phyloP scores from a whole-genome alignment of 306 rosid species.

The Datisca glomerata region DNA sequence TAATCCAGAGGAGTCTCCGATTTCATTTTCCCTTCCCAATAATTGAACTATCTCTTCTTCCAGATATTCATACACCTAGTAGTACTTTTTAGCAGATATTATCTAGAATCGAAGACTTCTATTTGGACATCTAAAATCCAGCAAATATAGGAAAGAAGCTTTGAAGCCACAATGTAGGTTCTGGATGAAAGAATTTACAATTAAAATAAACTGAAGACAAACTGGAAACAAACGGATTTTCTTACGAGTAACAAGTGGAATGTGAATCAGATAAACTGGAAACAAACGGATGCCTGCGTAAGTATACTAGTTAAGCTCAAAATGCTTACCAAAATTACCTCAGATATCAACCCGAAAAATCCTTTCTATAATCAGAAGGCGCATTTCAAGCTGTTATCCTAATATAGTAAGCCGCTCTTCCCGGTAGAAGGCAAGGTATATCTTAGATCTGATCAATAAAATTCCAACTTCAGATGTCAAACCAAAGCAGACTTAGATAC shows the following conservation, averaged over 20 bases:
- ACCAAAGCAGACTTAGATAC: conserved; percentile 22
- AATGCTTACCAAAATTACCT: conserved; percentile 17
- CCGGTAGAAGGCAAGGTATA: conserved; percentile 19
- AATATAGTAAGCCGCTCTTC: conserved; percentile 10
- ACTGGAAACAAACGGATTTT: too few relatives aligned
- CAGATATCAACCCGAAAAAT: conserved; percentile 47
- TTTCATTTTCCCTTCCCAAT: conserved; percentile 55
- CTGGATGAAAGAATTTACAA: conserved; percentile 1
- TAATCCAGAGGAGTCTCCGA: conserved; percentile 76
- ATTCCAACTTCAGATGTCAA: conserved; percentile 25
- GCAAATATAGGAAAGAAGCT: conserved; percentile 3
- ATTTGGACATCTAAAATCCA: neutral
- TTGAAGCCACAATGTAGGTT: neutral
- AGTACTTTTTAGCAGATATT: conserved; percentile 13
- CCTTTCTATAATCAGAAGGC: conserved; percentile 18
- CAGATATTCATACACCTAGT: conserved; percentile 26
- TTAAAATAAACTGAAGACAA: too few relatives aligned
- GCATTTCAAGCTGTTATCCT: conserved; percentile 1
- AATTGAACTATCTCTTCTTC: conserved; percentile 10
- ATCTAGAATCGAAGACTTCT: conserved; percentile 4
- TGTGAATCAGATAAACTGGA: conserved; percentile 6
- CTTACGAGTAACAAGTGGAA: too few relatives aligned
- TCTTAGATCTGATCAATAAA: conserved; percentile 59
- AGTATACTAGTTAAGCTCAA: conserved; percentile 23
- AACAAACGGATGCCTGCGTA: too few relatives aligned